phyloP scores from a whole-genome alignment of 1,139 yeast species.

The Lodderomyces pseudojiufengensis region DNA sequence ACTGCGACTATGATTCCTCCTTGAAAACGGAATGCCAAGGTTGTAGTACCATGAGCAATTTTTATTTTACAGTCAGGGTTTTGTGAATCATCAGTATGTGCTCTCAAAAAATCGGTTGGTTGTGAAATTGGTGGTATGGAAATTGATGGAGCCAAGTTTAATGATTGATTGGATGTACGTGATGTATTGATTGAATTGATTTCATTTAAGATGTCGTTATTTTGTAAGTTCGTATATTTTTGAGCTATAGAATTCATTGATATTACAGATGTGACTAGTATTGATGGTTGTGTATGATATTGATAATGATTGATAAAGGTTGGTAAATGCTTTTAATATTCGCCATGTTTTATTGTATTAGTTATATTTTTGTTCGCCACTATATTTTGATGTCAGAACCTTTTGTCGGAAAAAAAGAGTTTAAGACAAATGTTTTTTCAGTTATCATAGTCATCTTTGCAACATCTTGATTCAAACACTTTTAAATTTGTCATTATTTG shows the following conservation, averaged over 20 bases:
- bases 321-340: too few relatives aligned
- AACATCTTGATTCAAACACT: too few relatives aligned
- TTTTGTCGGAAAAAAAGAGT: too few relatives aligned
- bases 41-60: slow-evolving; percentile 98
- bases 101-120: slow-evolving; percentile 92
- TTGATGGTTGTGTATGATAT: too few relatives aligned
- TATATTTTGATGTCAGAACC: too few relatives aligned
- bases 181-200: slow-evolving; percentile 24
- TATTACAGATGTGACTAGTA: neutral
- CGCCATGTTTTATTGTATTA: too few relatives aligned
- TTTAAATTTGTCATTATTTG: too few relatives aligned
- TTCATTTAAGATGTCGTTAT: slow-evolving; percentile 28
- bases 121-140: slow-evolving; percentile 81
- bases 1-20: slow-evolving; percentile 97
- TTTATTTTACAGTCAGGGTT: slow-evolving; percentile 95
- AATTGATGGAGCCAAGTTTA: slow-evolving; percentile 59
- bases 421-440: too few relatives aligned
- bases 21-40: slow-evolving; percentile 91
- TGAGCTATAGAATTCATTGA: slow-evolving; percentile 43
- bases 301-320: too few relatives aligned
- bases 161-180: slow-evolving; percentile 21
- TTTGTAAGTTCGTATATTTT: slow-evolving; percentile 33
- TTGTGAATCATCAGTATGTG: slow-evolving; percentile 93
- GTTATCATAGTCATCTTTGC: too few relatives aligned
- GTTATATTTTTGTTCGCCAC: too few relatives aligned